Evolutionary conservation across 768 basidiomycete species (phyloP), one percentile per base, ranked within the genome.

Genomic region (Pholiota microspora): DNA sequence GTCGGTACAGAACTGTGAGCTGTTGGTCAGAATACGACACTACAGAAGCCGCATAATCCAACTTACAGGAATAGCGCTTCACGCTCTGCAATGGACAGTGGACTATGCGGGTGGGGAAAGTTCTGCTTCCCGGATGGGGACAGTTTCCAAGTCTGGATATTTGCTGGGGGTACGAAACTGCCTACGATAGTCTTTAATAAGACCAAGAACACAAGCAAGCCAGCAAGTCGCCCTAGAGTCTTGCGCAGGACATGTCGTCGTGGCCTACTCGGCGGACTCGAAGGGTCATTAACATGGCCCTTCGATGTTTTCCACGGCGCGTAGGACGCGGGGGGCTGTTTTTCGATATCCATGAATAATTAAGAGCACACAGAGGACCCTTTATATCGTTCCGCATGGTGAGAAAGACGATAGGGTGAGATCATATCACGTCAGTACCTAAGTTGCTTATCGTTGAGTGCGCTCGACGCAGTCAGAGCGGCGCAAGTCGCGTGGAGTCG

Each of bases 1-100:
- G 74, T 78, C 1, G 87, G 88, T 9, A 86, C 59, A 28, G 66
- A 62, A n/a, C 65, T 66, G 32, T 1, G n/a, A 16, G 36, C 35
- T 9, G 28, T 34, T 8, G 32, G 16, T 47, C 28, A 23, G 38
- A 24, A 35, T 7, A 45, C 10, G 21, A 21, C 18, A 25, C n/a
- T 16, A 16, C 23, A 15, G 8, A 45, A 40, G 25, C 28, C 15
- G 1, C 34, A 23, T 15, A 1, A n/a, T n/a, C n/a, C 16, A 25
- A 61, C 67, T 49, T 40, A 71, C 70, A 74, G 63, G 54, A 67
- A 74, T 23, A 71, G 59, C 32, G 69, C 49, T 59, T 74, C 71
- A 18, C 69, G 67, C 49, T 68, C 63, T 48, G 62, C 48, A 7
- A 59, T 54, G 28, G 59, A 63, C 42, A 69, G 55, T 29, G 25